Percentiles rank a stretch among this genome's conserved stretches.
phyloP scores from a whole-genome alignment of 2,329 filamentous ascomycete genomes.

The Alternaria ventricosa region DNA sequence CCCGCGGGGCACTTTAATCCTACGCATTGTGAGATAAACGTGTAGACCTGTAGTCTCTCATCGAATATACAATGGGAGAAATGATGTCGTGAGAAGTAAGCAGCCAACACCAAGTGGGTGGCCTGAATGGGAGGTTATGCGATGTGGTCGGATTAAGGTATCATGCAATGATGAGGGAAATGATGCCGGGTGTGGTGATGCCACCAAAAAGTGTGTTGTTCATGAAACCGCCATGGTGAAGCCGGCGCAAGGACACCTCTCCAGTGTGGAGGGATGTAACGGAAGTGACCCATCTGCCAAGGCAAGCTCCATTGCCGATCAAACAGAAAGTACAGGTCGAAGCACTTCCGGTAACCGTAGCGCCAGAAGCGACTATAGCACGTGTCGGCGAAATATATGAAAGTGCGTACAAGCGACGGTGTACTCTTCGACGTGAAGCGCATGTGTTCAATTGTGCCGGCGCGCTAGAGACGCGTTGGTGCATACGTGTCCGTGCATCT shows the following conservation, averaged over 20 bases:
- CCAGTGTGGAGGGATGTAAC: slow-evolving; percentile 7
- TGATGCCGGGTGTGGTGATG: background rate
- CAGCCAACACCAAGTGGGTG: background rate
- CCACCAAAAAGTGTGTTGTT: background rate
- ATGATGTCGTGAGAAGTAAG: background rate
- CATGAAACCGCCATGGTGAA: slow-evolving; percentile 11
- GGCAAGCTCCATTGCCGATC: slow-evolving; percentile 15
- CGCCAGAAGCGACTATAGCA: background rate
- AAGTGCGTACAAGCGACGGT: slow-evolving; percentile 9
- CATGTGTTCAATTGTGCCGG: slow-evolving; percentile 1
- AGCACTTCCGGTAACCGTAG: slow-evolving; percentile 7
- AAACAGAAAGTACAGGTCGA: slow-evolving; percentile 8
- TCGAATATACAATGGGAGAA: slow-evolving; percentile 6
- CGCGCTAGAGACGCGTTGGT: slow-evolving; percentile 11
- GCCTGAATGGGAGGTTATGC: background rate
- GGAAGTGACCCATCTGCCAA: slow-evolving; percentile 17
- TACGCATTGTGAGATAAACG: slow-evolving; percentile 31
- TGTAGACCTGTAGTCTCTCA: background rate
- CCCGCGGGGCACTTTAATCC: slow-evolving; percentile 36
- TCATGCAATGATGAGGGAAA: background rate
- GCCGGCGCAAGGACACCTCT: slow-evolving; percentile 21
- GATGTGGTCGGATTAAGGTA: background rate
- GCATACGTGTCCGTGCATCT: slow-evolving; percentile 1
- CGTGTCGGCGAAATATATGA: slow-evolving; percentile 7
- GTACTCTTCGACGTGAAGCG: slow-evolving; percentile 7